phyloP scores from a whole-genome alignment of 108 stramenopile genomes.

The Stephanodiscus triporus region DNA sequence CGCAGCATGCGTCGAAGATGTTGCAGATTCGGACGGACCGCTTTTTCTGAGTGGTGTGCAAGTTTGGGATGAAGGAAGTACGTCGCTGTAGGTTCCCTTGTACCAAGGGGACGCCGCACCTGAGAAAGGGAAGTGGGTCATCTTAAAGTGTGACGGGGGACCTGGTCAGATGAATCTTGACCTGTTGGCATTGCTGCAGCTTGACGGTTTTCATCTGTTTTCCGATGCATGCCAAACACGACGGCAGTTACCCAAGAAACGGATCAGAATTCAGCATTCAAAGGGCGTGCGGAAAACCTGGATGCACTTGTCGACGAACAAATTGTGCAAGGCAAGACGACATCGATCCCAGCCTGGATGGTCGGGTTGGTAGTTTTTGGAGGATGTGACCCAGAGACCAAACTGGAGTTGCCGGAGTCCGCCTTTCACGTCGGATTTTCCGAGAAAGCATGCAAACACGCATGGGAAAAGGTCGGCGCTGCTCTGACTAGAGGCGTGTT shows the following conservation, averaged over 20 bases:
- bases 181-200: neutral
- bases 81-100: neutral
- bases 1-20: neutral
- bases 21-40: neutral
- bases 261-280: constrained; percentile 22
- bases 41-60: neutral
- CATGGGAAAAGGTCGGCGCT: constrained; percentile 14
- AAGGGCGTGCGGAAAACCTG: neutral
- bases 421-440: constrained; percentile 6
- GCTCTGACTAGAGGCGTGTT: neutral
- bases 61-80: neutral
- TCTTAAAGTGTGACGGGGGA: no score
- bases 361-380: no score
- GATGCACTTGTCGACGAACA: neutral
- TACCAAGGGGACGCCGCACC: constrained; percentile 18
- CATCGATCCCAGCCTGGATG: no score
- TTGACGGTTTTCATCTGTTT: no score
- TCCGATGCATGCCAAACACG: constrained; percentile 17
- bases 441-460: neutral
- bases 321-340: neutral
- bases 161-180: neutral
- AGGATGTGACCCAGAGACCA: no score
- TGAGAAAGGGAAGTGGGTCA: no score
- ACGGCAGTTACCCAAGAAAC: no score
- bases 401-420: neutral